phyloP scores from a whole-genome alignment of 495 filamentous ascomycete genomes.

The Aspergillus heteromorphus region DNA sequence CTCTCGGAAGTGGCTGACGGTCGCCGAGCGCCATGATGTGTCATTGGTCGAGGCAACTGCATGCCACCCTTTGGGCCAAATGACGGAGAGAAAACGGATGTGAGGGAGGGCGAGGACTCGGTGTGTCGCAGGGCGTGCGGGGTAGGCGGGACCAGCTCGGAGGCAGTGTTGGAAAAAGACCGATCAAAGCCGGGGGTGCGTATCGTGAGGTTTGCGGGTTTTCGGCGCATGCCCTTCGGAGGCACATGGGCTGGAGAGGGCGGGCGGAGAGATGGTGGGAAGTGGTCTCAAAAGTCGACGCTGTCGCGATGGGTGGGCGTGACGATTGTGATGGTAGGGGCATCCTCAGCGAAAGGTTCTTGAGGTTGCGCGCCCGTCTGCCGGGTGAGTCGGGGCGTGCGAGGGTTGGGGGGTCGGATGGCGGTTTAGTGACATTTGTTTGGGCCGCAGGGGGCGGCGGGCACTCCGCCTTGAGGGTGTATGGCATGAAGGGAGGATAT shows the following conservation, averaged over 20 bases:
- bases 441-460: constrained; percentile 18
- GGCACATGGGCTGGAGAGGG: constrained; percentile 81
- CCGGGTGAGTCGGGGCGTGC: constrained; percentile 53
- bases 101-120: constrained; percentile 63
- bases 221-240: constrained; percentile 62
- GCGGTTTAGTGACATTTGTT: constrained; percentile 22
- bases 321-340: constrained; percentile 45
- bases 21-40: constrained; percentile 28
- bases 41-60: constrained; percentile 51
- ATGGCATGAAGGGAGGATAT: constrained; percentile 35
- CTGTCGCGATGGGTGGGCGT: constrained; percentile 47
- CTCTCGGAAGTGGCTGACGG: constrained; percentile 24
- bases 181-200: constrained; percentile 53
- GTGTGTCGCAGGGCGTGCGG: constrained; percentile 56
- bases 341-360: constrained; percentile 87
- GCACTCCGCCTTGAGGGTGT: constrained; percentile 24
- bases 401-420: constrained; percentile 34
- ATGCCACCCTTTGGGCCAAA: constrained; percentile 58
- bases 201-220: constrained; percentile 71
- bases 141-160: constrained; percentile 46
- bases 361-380: constrained; percentile 79
- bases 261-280: constrained; percentile 59
- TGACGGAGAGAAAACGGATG: constrained; percentile 52
- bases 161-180: constrained; percentile 29
- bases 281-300: constrained; percentile 37